Percentiles rank a stretch among this genome's conserved stretches.
Evolutionary conservation across 2,329 filamentous ascomycete genomes (phyloP).

Genomic region (Calonectria hawksworthii): DNA sequence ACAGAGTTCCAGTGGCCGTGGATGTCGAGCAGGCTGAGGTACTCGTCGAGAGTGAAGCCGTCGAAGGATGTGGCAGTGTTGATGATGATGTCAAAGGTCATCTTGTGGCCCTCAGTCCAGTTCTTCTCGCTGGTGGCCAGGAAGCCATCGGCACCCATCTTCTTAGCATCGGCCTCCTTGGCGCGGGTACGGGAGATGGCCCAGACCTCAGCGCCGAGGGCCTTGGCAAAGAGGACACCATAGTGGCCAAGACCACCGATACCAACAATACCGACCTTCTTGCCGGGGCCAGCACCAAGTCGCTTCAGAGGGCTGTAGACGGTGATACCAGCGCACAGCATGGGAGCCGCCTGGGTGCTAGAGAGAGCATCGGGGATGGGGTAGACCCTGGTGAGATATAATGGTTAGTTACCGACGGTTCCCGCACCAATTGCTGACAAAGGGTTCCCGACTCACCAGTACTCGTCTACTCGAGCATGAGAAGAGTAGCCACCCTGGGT

Average conservation of each 20-base stretch:
- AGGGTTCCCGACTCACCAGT: constrained; percentile 57
- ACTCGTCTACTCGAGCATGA: constrained; percentile 52
- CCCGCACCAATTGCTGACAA: background rate
- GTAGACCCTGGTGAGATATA: constrained; percentile 62
- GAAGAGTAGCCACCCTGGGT: constrained; percentile 70
- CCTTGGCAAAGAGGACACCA: constrained; percentile 78
- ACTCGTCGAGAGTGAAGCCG: constrained; percentile 77
- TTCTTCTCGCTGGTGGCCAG: constrained; percentile 69
- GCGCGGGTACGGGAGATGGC: constrained; percentile 71
- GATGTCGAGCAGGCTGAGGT: constrained; percentile 85
- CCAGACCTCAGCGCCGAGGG: constrained; percentile 73
- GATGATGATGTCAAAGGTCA: constrained; percentile 82
- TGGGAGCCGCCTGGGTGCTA: constrained; percentile 76
- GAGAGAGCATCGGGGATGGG: constrained; percentile 82
- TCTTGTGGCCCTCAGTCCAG: constrained; percentile 69
- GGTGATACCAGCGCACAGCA: constrained; percentile 89
- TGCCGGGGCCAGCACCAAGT: constrained; percentile 81
- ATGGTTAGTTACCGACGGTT: constrained; percentile 18
- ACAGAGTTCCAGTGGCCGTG: constrained; percentile 86
- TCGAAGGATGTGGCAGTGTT: constrained; percentile 80
- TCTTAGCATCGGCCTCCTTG: constrained; percentile 71
- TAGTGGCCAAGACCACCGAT: constrained; percentile 81
- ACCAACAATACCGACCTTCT: constrained; percentile 83
- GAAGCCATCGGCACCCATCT: constrained; percentile 73
- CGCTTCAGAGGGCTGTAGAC: constrained; percentile 83